Evolutionary conservation across 768 basidiomycete species (phyloP).

Genomic region (Suillus clintonianus): DNA sequence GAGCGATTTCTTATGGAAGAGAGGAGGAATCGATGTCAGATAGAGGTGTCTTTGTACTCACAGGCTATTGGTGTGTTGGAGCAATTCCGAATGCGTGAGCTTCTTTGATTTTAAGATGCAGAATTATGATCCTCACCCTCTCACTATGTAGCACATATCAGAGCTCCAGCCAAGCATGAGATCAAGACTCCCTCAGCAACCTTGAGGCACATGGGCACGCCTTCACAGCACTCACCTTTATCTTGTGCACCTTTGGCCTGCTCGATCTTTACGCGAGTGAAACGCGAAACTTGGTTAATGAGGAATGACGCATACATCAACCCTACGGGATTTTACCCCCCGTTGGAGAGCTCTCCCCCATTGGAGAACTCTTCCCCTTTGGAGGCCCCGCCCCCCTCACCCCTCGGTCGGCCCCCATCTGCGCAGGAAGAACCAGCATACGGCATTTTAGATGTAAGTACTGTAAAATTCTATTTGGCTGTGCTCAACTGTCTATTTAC

Average conservation of each 20-base stretch:
- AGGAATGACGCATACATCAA: background rate
- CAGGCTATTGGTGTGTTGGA: background rate
- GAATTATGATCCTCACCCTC: background rate
- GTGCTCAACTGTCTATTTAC: background rate
- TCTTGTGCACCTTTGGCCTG: background rate
- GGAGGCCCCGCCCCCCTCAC: background rate
- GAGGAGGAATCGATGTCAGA: background rate
- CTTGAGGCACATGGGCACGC: background rate
- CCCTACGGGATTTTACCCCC: background rate
- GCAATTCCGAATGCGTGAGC: background rate
- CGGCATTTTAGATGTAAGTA: background rate
- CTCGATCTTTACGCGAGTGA: background rate
- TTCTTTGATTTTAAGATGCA: background rate
- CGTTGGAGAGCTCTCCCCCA: too few relatives aligned
- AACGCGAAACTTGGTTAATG: background rate
- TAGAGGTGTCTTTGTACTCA: background rate
- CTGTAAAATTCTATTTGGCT: background rate
- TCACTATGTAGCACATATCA: background rate
- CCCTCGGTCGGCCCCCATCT: background rate
- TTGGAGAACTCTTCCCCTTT: background rate
- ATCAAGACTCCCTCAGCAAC: background rate
- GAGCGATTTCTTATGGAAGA: background rate
- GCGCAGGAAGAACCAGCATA: background rate
- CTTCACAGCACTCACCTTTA: background rate
- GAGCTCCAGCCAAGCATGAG: background rate